Evolutionary conservation across 768 basidiomycete species (phyloP), one percentile per base, ranked within the genome.

Genomic region (Amanita jacksonii): DNA sequence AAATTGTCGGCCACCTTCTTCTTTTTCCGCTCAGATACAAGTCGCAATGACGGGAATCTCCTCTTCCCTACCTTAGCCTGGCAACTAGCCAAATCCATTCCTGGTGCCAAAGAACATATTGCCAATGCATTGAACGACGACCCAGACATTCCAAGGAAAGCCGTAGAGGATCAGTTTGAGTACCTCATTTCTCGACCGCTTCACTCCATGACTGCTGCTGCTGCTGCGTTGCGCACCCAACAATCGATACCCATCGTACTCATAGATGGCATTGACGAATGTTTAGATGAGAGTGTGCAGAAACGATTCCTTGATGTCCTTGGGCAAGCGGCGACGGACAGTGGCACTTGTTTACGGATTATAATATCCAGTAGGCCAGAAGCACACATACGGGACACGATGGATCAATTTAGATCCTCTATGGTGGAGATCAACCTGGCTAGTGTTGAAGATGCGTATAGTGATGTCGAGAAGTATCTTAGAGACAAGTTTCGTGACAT

Each of bases 1-100:
- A 35, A 23, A 19, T n/a, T 45, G 5, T 34, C 16, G 7, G 32
- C 43, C 22, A 22, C 25, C 9, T 45, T 45, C 34, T 45, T 45
- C 24, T 45, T 35, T n/a, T 45, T 19, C 24, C 10, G 43, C 22
- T 20, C 13, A 6, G 41, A 27, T 13, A 8, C 32, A 5, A 7
- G 20, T 5, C 43, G 43, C 9, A 37, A 45, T 25, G 22, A 35
- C 28, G 43, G 12, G 23, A 20, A 45, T 23, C 22, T 10, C 8
- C 43, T 45, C 23, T 23, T 38, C 23, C 20, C 43, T 13, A 36
- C 43, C 2, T n/a, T 45, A 10, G 34, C 43, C 3, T 38, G 36
- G 33, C 43, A 45, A 31, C 6, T 45, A 3, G 25, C 10, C 10
- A 24, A 4, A 9, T 16, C 19, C 2, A 38, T 45, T 4, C 35